A percentile compares a stretch with the other conserved stretches of the same genome.
Evolutionary conservation across 129 eudicot species (phyloP).

Genomic region (Chrysanthemum seticuspe): DNA sequence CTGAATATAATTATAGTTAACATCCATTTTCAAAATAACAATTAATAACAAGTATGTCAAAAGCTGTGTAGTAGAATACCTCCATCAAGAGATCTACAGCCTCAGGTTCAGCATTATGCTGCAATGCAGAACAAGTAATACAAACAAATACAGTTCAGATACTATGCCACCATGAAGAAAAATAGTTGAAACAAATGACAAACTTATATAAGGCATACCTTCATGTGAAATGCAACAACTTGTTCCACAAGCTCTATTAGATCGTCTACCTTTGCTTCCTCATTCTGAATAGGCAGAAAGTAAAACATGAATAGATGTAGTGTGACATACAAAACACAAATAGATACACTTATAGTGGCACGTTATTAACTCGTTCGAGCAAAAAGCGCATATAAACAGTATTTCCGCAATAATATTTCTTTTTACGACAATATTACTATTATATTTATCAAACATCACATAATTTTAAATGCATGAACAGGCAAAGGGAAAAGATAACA

Average conservation of each 20-base stretch:
- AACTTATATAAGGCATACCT: constrained; percentile 43
- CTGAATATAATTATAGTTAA: constrained; percentile 33
- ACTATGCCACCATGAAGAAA: constrained; percentile 5
- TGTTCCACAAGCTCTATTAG: constrained; percentile 82
- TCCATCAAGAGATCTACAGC: constrained; percentile 98
- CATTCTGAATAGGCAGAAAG: constrained; percentile 49
- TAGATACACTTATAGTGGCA: constrained; percentile 2
- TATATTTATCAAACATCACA: background rate
- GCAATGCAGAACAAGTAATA: constrained; percentile 30
- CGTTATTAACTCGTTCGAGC: background rate
- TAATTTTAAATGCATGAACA: too few species aligned
- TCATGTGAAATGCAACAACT: constrained; percentile 94
- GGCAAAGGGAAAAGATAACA: too few species aligned
- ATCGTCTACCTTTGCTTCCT: constrained; percentile 68
- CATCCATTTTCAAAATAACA: background rate
- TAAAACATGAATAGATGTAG: constrained; percentile 1
- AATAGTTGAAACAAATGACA: background rate
- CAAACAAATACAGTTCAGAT: background rate
- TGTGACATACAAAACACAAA: background rate
- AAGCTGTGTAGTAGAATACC: constrained; percentile 42
- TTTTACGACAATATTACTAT: background rate
- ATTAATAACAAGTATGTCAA: background rate
- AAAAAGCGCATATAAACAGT: background rate
- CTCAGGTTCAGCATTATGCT: constrained; percentile 99
- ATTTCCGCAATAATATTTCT: background rate